Evolutionary conservation across 305 asterid genomes (phyloP).

Genomic region (Withania somnifera): DNA sequence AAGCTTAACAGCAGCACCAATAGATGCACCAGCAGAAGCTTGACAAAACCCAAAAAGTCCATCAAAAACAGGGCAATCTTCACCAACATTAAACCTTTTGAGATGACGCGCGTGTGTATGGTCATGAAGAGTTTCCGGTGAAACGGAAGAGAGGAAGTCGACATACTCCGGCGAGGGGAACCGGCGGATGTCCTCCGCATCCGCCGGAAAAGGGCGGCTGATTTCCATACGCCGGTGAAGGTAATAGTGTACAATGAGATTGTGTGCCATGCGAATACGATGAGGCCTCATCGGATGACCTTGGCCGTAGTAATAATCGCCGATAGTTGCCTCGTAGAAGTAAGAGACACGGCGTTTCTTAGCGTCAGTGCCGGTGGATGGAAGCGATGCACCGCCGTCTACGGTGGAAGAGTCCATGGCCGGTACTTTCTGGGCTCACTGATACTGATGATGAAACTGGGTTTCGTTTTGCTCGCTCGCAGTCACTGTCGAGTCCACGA

Average conservation of each 20-base stretch:
- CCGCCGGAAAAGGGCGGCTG: conserved; percentile 28
- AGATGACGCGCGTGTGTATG: conserved; percentile 24
- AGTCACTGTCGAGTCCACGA: too few relatives aligned
- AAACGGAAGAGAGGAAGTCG: conserved; percentile 23
- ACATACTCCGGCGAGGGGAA: conserved; percentile 32
- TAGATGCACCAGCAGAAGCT: conserved; percentile 51
- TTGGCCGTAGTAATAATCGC: conserved; percentile 35
- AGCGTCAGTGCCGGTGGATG: conserved; percentile 27
- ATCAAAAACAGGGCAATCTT: conserved; percentile 45
- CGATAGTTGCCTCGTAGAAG: conserved; percentile 32
- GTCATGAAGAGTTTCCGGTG: conserved; percentile 24
- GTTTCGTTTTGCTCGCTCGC: too few relatives aligned
- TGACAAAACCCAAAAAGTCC: conserved; percentile 39
- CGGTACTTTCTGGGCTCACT: neutral
- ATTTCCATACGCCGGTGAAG: conserved; percentile 38
- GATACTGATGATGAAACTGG: neutral
- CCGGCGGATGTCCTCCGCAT: conserved; percentile 18
- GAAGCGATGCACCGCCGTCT: conserved; percentile 18
- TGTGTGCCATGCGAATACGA: conserved; percentile 38
- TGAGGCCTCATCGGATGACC: conserved; percentile 49
- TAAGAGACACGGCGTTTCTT: conserved; percentile 33
- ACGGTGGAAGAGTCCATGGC: conserved; percentile 9
- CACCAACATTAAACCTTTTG: conserved; percentile 34
- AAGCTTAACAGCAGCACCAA: conserved; percentile 53
- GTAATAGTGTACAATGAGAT: conserved; percentile 30